Evolutionary conservation across 1,284 basidiomycete species (phyloP), one percentile per base, ranked within the genome.

Genomic region (Violaceomyces palustris): DNA sequence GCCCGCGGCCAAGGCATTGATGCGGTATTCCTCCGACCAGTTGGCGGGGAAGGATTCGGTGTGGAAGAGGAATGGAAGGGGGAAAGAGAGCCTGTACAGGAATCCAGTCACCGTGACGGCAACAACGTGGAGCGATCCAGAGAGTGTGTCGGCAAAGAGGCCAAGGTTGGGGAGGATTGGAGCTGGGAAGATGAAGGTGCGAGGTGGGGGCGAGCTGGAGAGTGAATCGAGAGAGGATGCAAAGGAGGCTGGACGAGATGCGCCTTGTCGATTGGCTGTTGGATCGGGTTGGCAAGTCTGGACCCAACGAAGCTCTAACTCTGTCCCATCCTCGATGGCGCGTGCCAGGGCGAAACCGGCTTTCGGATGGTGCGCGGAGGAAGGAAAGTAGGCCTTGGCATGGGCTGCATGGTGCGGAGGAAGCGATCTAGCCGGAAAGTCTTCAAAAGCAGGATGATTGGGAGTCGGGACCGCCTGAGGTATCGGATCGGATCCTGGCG

Each of bases 261-360:
- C 6, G 26, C 9, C 26, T 8, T 14, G 26, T 8, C 26, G 8
- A 14, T 27, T 27, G 26, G 26, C 26, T n/a, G 8, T 28, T 44
- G n/a, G 50, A 41, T 21, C 53, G 50, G 1, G 46, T 41, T 19
- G 40, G 31, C 1, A 58, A 39, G 39, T 50, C 46, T 12, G 50
- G 50, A 30, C 36, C 56, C 56, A 59, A 3, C 55, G 61, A 21
- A 66, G 38, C 39, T 66, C 57, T 26, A 66, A 39, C 41, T 66
- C 61, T 4, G 43, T 31, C 21, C 56, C 57, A 11, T 44, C 50
- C 12, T 40, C 49, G 3, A 66, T 43, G 10, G 58, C 54, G 12
- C 63, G 60, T 12, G 58, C 63, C 24, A 66, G 29, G 2, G 56
- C 54, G 28, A 47, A 54, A 4, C 56, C 61, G 12, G 47, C 51